Percentiles rank a stretch among this genome's conserved stretches.
These are phyloP conservation scores for Microbotryomycetes sp. DNA, from an alignment of 1,284 basidiomycete species.

Conservation along the genomic window DNA sequence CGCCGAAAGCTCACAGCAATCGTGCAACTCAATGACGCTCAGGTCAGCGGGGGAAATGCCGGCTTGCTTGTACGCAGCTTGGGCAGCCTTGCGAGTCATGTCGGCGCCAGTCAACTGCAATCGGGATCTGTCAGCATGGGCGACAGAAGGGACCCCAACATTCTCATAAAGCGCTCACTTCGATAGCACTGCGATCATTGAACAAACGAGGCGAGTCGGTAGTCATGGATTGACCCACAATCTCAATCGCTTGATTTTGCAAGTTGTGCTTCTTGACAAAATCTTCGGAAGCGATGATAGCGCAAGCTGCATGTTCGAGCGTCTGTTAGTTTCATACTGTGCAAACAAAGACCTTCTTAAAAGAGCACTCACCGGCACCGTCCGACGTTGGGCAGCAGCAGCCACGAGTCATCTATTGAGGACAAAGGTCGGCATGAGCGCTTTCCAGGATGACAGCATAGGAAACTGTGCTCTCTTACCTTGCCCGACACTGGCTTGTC, in stretches of 20 bases:
- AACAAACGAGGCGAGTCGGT: constrained; percentile 62
- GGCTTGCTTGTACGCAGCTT: constrained; percentile 65
- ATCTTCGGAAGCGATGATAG: constrained; percentile 69
- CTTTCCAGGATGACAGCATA: background rate
- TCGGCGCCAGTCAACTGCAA: constrained; percentile 29
- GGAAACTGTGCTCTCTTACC: constrained; percentile 2
- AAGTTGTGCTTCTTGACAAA: constrained; percentile 68
- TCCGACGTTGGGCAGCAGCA: constrained; percentile 76
- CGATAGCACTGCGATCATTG: constrained; percentile 62
- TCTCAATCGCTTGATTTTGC: constrained; percentile 65
- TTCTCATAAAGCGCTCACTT: constrained; percentile 55
- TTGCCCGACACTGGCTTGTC: constrained; percentile 33
- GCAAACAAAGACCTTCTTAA: constrained; percentile 1
- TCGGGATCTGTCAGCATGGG: background rate
- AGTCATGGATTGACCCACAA: constrained; percentile 57
- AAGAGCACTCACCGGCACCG: constrained; percentile 36
- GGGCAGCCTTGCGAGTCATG: constrained; percentile 65
- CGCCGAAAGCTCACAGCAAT: constrained; percentile 71
- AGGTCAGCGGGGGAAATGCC: constrained; percentile 65
- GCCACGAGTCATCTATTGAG: constrained; percentile 63
- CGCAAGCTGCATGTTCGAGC: constrained; percentile 49
- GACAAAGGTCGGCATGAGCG: constrained; percentile 44
- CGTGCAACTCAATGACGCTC: constrained; percentile 78
- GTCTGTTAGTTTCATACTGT: constrained; percentile 40
- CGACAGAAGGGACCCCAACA: constrained; percentile 22